phyloP scores from a whole-genome alignment of 2,329 filamentous ascomycete species.

The Cladosporium velox region DNA sequence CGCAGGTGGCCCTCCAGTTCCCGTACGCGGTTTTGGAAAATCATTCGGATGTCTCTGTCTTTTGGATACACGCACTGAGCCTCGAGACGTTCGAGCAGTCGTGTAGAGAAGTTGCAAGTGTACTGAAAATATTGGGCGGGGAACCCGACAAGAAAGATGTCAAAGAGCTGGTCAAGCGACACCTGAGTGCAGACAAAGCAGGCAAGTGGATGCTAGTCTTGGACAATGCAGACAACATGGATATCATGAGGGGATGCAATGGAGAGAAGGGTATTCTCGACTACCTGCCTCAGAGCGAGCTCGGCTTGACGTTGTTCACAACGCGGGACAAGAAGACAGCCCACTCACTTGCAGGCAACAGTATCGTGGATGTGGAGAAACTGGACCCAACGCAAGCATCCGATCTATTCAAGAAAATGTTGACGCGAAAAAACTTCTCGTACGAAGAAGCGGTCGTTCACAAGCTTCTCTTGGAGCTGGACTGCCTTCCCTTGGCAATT shows the following conservation, averaged over 20 bases:
- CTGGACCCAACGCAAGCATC: not conserved
- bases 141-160: slow-evolving; percentile 31
- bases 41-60: not conserved
- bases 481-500: not conserved
- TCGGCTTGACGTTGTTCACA: not conserved
- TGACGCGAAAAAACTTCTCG: no score
- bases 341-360: not conserved
- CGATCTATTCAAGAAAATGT: not conserved
- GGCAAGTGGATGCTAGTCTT: slow-evolving; percentile 30
- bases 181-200: slow-evolving; percentile 26
- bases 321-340: not conserved
- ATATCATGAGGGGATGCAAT: not conserved
- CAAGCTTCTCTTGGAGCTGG: not conserved
- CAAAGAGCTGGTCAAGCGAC: slow-evolving; percentile 30
- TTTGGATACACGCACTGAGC: not conserved
- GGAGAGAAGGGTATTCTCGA: not conserved
- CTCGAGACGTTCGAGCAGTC: not conserved
- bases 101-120: not conserved
- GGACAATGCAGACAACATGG: slow-evolving; percentile 29
- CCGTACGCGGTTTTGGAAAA: slow-evolving; percentile 32
- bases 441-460: no score
- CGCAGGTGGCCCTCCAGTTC: slow-evolving; percentile 35
- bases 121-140: no score
- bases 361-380: not conserved
- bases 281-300: not conserved